Evolutionary conservation across 305 asterid species (phyloP), one percentile per base, ranked within the genome.

Genomic region (Nicotiana rustica): DNA sequence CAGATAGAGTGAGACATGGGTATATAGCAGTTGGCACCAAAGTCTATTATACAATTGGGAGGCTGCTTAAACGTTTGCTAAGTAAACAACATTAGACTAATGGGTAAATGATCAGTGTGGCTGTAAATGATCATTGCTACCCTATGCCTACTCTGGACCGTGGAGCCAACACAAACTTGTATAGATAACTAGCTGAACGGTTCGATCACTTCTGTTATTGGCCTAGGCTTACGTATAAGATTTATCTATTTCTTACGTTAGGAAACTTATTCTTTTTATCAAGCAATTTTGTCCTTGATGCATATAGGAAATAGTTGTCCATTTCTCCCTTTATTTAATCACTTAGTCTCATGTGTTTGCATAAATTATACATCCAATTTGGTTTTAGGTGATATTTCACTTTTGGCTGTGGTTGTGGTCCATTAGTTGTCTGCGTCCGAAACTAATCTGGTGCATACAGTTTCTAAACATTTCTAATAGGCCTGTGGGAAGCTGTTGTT

Each of bases 291-390:
- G 7, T 15, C 29, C 65, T 25, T 35, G 13, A 52, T 25, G 17
- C 47, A 4, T 57, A 7, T 8, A 25, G 64, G 64, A 75, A 14
- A 75, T 75, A 25, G 49, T 14, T 29, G 65, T 49, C 15, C 64
- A 49, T 49, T 52, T 75, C 64, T 49, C 79, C 62, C 79, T 49
- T 73, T 41, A 73, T 47, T 21, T 25, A 73, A 44, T 75, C 44
- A 29, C 65, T 52, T 47, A 49, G 21, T 73, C 44, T 49, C 44
- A 25, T 3, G 21, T 69, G 12, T 8, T 71, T 64, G 69, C 41
- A 5, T 10, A 64, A 0, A 10, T 1, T 25, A 12, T 2, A 2
- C 69, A 1, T 14, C 36, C 38, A 64, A 12, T 25, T 25, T 64
- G 10, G 8, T 64, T 12, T 12, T 64, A 64, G 69, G 29, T 64